Evolutionary conservation across 164 flowering plant species (phyloP), one percentile per base, ranked within the genome.

Genomic region (Macadamia tetraphylla): DNA sequence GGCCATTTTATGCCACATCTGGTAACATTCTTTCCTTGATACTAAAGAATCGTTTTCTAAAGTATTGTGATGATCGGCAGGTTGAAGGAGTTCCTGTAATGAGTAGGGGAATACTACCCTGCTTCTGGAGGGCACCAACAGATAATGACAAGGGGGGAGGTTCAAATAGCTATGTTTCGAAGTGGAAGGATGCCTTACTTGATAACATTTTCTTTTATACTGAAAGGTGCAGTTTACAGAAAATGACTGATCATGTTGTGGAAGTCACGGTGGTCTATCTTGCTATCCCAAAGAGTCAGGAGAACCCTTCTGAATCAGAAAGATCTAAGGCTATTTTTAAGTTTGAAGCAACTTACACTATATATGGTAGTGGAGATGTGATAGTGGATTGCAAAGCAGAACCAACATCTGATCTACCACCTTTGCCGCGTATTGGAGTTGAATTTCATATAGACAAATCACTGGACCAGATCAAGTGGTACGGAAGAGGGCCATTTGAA

Each of bases 81-180:
- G 96, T 90, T 67, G 73, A 75, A 68, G 98, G 91, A 66, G 86
- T 81, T 73, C 66, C 78, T 3, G 71, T 94, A 55, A 78, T 94
- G 85, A 74, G 62, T 42, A 84, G 79, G 57, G 97, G 97, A 58
- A 77, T 92, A 51, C 13, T 81, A 29, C 99, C 99, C 30, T 92
- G 96, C 88, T 88, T 94, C 68, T 94, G 99, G 99, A 75, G 99
- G 67, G 99, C 99, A 58, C 96, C 94, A 6, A 94, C 92, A 11
- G 99, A 94, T 70, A 94, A 94, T 73, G 99, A 94, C 80, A 90
- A 88, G 72, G 99, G 98, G 13, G 98, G 97, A 67, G 90, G 71
- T 29, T 61, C 64, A 57, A 48, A 71, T 59, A 89, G 98, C 81
- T 90, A 94, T 68, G 74, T 77, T 29, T 81, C 91, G 29, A 81